These are phyloP conservation scores for Aaosphaeria arxii DNA, from an alignment of 2,329 filamentous ascomycete species.

Conservation along the genomic window DNA sequence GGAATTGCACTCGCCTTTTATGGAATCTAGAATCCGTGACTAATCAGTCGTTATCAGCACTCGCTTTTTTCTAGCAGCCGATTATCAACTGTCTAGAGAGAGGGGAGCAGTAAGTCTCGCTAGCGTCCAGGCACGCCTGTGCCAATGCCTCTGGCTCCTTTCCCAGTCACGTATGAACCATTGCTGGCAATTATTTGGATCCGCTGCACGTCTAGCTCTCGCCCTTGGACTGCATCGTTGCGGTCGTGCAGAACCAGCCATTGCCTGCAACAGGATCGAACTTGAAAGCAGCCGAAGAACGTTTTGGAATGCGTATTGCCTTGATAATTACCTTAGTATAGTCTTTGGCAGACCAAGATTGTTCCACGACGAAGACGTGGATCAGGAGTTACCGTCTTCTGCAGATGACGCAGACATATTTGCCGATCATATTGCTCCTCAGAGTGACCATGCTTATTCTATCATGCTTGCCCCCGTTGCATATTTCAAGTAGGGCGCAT, in stretches of 20 bases:
- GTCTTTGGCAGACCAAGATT: conserved; percentile 60
- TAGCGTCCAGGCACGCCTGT: conserved; percentile 56
- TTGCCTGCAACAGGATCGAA: conserved; percentile 43
- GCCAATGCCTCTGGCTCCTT: conserved; percentile 59
- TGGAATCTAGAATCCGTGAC: background rate
- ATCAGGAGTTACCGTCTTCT: conserved; percentile 45
- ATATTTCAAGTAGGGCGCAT: conserved; percentile 6
- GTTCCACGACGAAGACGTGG: conserved; percentile 63
- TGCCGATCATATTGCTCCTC: conserved; percentile 31
- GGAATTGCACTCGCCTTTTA: conserved; percentile 7
- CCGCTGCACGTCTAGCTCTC: conserved; percentile 52
- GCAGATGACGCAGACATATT: conserved; percentile 2
- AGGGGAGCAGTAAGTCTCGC: conserved; percentile 54
- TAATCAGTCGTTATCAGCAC: conserved; percentile 17
- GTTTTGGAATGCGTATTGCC: conserved; percentile 62
- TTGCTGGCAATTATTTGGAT: conserved; percentile 61
- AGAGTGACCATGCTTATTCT: conserved; percentile 22
- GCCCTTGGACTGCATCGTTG: conserved; percentile 45
- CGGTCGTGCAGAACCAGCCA: conserved; percentile 27
- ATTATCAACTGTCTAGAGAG: conserved; percentile 48
- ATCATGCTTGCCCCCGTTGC: conserved; percentile 5
- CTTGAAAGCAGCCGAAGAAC: conserved; percentile 55
- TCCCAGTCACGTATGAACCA: conserved; percentile 59
- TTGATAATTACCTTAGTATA: conserved; percentile 62
- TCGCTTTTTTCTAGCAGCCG: conserved; percentile 43